Percentiles rank a stretch among this genome's conserved stretches.
Conservation (phyloP, 805 yeast genomes). For the Metschnikowia chrysomelidarum region DNA sequence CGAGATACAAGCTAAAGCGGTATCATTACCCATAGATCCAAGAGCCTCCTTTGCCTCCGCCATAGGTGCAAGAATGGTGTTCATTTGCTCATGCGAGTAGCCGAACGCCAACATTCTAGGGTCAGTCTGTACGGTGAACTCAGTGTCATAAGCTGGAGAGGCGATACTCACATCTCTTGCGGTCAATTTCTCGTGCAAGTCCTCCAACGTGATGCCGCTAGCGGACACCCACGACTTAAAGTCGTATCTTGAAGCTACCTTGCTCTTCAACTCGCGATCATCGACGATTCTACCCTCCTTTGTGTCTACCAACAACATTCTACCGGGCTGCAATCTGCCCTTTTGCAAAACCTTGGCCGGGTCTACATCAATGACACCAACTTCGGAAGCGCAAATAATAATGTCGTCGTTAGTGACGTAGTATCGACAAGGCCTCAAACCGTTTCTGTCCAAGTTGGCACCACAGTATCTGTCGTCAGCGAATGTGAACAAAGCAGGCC, state of each 20-base stretch:
- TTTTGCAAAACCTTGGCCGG: conserved; percentile 79
- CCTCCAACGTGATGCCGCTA: conserved; percentile 80
- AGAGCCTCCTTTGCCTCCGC: conserved; percentile 93
- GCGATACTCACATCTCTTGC: conserved; percentile 30
- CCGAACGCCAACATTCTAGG: conserved; percentile 85
- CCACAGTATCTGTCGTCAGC: conserved; percentile 98
- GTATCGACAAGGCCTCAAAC: conserved; percentile 97
- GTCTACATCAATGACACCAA: conserved; percentile 90
- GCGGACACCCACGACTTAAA: conserved; percentile 92
- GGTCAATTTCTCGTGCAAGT: conserved; percentile 60
- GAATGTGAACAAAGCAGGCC: conserved; percentile 95
- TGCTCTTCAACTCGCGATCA: conserved; percentile 79
- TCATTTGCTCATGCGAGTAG: conserved; percentile 90
- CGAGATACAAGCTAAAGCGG: conserved; percentile 91
- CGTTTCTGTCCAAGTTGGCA: conserved; percentile 96
- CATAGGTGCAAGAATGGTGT: conserved; percentile 87
- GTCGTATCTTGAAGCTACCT: conserved; percentile 79
- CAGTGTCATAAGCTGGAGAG: conserved; percentile 14
- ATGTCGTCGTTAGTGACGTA: conserved; percentile 92
- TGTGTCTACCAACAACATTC: conserved; percentile 94
- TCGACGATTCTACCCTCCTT: conserved; percentile 90
- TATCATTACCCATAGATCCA: conserved; percentile 98
- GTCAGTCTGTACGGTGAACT: conserved; percentile 64
- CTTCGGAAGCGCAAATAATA: conserved; percentile 97
- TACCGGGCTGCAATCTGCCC: conserved; percentile 95